Evolutionary conservation across 257 asterid genomes (phyloP).

Genomic region (Solanum sparsipilum): DNA sequence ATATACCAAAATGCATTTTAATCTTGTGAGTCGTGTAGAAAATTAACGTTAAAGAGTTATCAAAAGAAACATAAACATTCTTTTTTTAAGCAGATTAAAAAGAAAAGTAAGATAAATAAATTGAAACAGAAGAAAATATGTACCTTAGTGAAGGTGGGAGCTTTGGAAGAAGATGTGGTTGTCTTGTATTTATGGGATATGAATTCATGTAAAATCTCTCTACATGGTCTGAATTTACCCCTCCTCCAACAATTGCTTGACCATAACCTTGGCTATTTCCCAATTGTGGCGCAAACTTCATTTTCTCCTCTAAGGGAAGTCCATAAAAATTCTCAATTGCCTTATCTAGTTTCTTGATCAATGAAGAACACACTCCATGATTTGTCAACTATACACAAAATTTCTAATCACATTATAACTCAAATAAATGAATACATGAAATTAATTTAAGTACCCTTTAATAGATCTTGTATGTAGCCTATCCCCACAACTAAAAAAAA

Average conservation of each 20-base stretch:
- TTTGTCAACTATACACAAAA: slow-evolving; percentile 38
- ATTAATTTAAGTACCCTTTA: not conserved
- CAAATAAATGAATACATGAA: not conserved
- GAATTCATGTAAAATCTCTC: slow-evolving; percentile 49
- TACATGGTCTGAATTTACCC: slow-evolving; percentile 50
- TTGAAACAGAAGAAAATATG: too few relatives aligned
- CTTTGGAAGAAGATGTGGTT: slow-evolving; percentile 44
- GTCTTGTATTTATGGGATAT: slow-evolving; percentile 34
- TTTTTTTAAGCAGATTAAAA: too few relatives aligned
- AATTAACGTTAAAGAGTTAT: not conserved
- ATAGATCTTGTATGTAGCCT: not conserved
- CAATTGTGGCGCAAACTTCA: slow-evolving; percentile 18
- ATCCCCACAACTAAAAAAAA: not conserved
- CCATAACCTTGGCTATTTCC: slow-evolving; percentile 69
- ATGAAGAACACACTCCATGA: slow-evolving; percentile 41
- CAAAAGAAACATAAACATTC: too few relatives aligned
- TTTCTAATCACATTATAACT: not conserved
- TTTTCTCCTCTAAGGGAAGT: slow-evolving; percentile 46
- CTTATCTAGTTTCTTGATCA: slow-evolving; percentile 35
- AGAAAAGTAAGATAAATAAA: not conserved
- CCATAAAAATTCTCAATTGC: slow-evolving; percentile 50
- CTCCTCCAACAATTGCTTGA: slow-evolving; percentile 9
- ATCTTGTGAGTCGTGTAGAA: too few relatives aligned
- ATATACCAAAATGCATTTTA: too few relatives aligned
- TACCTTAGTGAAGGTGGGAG: slow-evolving; percentile 56